A percentile compares a stretch with the other conserved stretches of the same genome.
phyloP scores from a whole-genome alignment of 495 filamentous ascomycete species.

The Xylaria castorea region DNA sequence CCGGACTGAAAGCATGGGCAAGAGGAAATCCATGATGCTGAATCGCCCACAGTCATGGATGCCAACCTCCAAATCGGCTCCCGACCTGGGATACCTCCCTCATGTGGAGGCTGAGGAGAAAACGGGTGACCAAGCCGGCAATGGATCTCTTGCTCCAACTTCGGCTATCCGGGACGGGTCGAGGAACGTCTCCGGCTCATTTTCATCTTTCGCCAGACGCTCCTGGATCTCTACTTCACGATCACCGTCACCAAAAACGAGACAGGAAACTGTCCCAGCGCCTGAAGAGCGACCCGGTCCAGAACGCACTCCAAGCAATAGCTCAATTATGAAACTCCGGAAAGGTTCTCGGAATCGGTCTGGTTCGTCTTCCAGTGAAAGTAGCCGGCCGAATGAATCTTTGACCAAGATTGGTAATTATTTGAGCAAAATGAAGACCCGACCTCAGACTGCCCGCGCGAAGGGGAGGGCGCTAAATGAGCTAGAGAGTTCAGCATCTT shows the following conservation, averaged over 20 bases:
- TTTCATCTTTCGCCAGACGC: slow-evolving; percentile 69
- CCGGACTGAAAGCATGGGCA: slow-evolving; percentile 40
- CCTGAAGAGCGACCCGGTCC: slow-evolving; percentile 27
- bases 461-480: slow-evolving; percentile 40
- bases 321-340: slow-evolving; percentile 42
- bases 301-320: slow-evolving; percentile 40
- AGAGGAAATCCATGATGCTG: slow-evolving; percentile 46
- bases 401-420: slow-evolving; percentile 41
- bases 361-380: slow-evolving; percentile 43
- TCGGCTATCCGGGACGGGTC: slow-evolving; percentile 39
- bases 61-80: slow-evolving; percentile 49
- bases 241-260: slow-evolving; percentile 62
- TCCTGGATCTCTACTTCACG: slow-evolving; percentile 70
- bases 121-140: background rate
- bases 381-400: slow-evolving; percentile 39
- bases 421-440: slow-evolving; percentile 50
- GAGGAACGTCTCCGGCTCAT: slow-evolving; percentile 63
- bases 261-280: slow-evolving; percentile 35
- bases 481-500: slow-evolving; percentile 47
- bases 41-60: slow-evolving; percentile 54
- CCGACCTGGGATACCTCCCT: slow-evolving; percentile 37
- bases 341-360: slow-evolving; percentile 37
- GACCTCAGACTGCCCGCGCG: slow-evolving; percentile 46
- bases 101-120: slow-evolving; percentile 32
- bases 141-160: slow-evolving; percentile 21